Evolutionary conservation across 352 stramenopile genomes (phyloP), one percentile per base, ranked within the genome.

Genomic region (Pythium aristosporum): DNA sequence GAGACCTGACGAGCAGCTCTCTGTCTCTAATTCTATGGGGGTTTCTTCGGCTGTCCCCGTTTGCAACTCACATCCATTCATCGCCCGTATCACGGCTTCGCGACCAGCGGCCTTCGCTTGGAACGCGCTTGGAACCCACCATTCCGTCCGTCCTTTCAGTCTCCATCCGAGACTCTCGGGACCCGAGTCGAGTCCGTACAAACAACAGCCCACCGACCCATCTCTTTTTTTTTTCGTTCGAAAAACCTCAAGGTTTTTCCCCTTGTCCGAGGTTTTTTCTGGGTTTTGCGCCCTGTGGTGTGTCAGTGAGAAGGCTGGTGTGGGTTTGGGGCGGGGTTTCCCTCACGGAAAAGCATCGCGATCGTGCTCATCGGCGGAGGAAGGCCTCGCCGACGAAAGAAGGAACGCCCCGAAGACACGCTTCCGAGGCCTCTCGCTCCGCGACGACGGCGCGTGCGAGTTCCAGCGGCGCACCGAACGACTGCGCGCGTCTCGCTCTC

Each of bases 271-370:
- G 55, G 55, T 61, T 61, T 44, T 53, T 42, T 46, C 36, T 54
- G 15, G 25, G 15, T 55, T 60, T 51, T 54, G 48, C 48, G 23
- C 48, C 39, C n/a, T 51, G 53, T 54, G 53, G 53, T 67, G 50
- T 66, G 61, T 67, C 61, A 67, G 61, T 57, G 34, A 67, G 61
- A 67, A 67, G 61, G 52, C 61, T 41, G 44, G 39, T 6, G 15
- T 63, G 48, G 48, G 20, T 44, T 53, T 47, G 55, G 43, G 55
- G 55, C 55, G 55, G 55, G 57, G 57, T 63, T 63, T 63, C 57
- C 57, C 61, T 62, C 34, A 44, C 36, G 61, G 61, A 44, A 64
- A 67, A 67, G 30, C 52, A 55, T 63, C 57, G 62, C 46, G 39
- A 65, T 54, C 41, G 47, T 46, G 25, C 39, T 32, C 46, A 30